Evolutionary conservation across 441 rosid genomes (phyloP), one percentile per base, ranked within the genome.

Genomic region (Aquilaria agallochum): DNA sequence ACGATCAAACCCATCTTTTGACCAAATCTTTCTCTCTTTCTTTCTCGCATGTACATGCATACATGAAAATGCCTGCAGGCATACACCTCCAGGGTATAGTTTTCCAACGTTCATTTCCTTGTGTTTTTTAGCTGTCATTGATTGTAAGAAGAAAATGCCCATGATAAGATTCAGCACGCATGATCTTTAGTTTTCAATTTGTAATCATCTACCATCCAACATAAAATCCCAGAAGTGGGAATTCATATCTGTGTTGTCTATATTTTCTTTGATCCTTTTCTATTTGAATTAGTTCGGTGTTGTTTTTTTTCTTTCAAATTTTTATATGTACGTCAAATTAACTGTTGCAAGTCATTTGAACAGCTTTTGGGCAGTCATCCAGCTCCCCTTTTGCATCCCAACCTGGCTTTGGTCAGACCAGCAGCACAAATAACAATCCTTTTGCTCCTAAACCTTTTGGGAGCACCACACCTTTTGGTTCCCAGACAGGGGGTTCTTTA

Each of bases 281-380:
- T 31, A 34, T 40, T 11, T 4, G 13, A 32, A 10, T 50, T 63
- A 42, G 10, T 55, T 59, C 10, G 44, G 40, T 15, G 8, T 49
- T 51, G 34, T 9, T 50, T 20, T 20, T 20, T 20, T 20, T 20
- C 27, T 20, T 20, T 20, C 27, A 20, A 20, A 20, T 20, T 20
- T 20, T 73, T 6, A 40, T 40, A 4, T 40, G 45, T 10, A 7
- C 2, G 9, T 40, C 9, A 33, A 50, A 9, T 31, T 73, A 57
- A 74, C 46, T 62, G 59, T 51, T 32, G 46, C 53, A 63, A 31
- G 48, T 67, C 33, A 10, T 1, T 65, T 60, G 45, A 13, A 67
- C 91, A 95, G 98, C 91, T 65, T 95, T 95, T 70, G 99, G 99
- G 80, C 96, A 92, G 76, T 70, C 95, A 36, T 67, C 97, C n/a